phyloP scores from a whole-genome alignment of 352 stramenopile genomes.

The Phytophthora sojae region DNA sequence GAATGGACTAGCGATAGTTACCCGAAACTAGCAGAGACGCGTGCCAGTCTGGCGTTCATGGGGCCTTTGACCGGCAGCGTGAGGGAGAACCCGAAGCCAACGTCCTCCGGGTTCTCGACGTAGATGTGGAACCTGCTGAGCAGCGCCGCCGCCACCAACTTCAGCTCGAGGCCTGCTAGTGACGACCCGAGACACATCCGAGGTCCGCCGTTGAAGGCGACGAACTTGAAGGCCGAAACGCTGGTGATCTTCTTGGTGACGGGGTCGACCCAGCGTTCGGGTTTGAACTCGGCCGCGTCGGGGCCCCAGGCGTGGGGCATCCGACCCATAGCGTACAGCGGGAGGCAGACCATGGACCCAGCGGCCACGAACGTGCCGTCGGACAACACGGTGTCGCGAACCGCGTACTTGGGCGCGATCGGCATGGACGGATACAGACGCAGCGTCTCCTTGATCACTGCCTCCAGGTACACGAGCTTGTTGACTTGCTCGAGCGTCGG shows the following conservation, averaged over 20 bases:
- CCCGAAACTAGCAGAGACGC: slow-evolving; percentile 13
- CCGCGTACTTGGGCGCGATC: slow-evolving; percentile 48
- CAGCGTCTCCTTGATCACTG: slow-evolving; percentile 59
- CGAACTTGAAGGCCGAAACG: slow-evolving; percentile 54
- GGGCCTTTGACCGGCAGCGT: slow-evolving; percentile 50
- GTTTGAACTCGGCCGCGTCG: slow-evolving; percentile 58
- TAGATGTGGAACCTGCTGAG: slow-evolving; percentile 49
- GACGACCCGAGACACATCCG: slow-evolving; percentile 55
- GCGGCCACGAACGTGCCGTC: slow-evolving; percentile 61
- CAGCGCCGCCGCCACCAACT: slow-evolving; percentile 42
- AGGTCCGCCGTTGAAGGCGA: slow-evolving; percentile 54
- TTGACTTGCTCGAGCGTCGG: slow-evolving; percentile 28
- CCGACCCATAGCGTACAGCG: slow-evolving; percentile 52
- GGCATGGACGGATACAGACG: slow-evolving; percentile 68
- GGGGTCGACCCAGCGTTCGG: slow-evolving; percentile 56
- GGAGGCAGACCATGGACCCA: slow-evolving; percentile 45
- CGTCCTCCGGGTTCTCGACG: slow-evolving; percentile 29
- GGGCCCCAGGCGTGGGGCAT: slow-evolving; percentile 58
- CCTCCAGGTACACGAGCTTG: slow-evolving; percentile 61
- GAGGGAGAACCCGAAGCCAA: slow-evolving; percentile 41
- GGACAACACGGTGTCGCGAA: slow-evolving; percentile 54
- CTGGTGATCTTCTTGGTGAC: slow-evolving; percentile 35
- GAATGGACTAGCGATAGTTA: slow-evolving; percentile 1
- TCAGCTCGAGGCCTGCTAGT: slow-evolving; percentile 49
- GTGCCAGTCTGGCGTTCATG: slow-evolving; percentile 33